Conservation (phyloP, 768 basidiomycete genomes). For the Polyporus arcularius region DNA sequence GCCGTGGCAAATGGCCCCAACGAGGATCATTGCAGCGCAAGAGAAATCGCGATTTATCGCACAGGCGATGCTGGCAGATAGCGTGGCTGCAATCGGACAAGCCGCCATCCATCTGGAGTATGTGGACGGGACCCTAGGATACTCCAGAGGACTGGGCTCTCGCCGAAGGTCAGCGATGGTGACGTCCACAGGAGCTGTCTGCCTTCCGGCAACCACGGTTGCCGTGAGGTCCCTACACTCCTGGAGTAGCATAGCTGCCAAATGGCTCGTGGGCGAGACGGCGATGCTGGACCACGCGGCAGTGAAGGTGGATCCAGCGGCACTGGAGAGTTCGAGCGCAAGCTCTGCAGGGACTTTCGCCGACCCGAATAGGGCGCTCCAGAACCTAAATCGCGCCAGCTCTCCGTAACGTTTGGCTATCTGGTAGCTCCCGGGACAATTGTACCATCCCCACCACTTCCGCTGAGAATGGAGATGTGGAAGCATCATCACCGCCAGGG, state of each 20-base stretch:
- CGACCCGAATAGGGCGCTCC: conserved; percentile 2
- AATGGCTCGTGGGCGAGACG: not conserved
- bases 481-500: conserved; percentile 12
- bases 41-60: not conserved
- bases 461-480: conserved; percentile 8
- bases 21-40: conserved; percentile 2
- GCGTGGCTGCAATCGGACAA: conserved; percentile 1
- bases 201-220: not conserved
- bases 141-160: not conserved
- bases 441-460: conserved; percentile 18
- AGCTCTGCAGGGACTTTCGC: not conserved
- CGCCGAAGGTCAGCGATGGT: not conserved
- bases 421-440: conserved; percentile 12
- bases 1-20: conserved; percentile 10
- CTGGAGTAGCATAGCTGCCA: not conserved
- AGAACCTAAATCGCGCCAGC: conserved; percentile 5
- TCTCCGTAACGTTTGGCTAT: conserved; percentile 13
- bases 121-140: conserved; percentile 8
- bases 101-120: not conserved
- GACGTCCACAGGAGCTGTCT: conserved; percentile 5
- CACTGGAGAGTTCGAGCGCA: not conserved
- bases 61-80: conserved; percentile 8
- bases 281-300: not conserved
- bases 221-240: not conserved
- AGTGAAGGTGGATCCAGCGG: not conserved